A percentile compares a stretch with the other conserved stretches of the same genome.
Evolutionary conservation across 2,329 filamentous ascomycete genomes (phyloP).

Genomic region (Aureobasidium vineae): DNA sequence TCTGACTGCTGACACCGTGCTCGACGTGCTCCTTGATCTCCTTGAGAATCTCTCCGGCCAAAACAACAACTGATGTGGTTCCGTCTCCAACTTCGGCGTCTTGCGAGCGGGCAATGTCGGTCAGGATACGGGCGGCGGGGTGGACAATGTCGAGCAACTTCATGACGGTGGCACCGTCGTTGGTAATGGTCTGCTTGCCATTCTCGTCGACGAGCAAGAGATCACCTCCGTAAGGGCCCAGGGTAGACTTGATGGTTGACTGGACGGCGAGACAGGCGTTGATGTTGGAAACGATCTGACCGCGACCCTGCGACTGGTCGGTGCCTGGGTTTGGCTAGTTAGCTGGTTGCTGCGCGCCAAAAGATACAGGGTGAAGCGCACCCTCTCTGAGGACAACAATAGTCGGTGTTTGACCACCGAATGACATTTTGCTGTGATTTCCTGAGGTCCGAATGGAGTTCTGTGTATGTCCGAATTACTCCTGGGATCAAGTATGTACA

Average conservation of each 20-base stretch:
- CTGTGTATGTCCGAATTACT: background rate
- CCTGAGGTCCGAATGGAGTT: background rate
- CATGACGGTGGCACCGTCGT: conserved; percentile 99
- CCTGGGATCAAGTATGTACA: background rate
- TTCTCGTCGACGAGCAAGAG: conserved; percentile 93
- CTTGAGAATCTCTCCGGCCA: conserved; percentile 97
- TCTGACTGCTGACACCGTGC: conserved; percentile 94
- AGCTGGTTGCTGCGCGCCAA: conserved; percentile 21
- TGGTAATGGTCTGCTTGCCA: conserved; percentile 95
- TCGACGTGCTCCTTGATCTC: conserved; percentile 96
- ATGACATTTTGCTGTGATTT: conserved; percentile 65
- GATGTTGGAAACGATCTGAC: conserved; percentile 96
- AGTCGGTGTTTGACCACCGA: conserved; percentile 94
- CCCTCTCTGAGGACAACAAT: conserved; percentile 98
- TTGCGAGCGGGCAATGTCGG: conserved; percentile 97
- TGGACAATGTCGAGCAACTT: conserved; percentile 99
- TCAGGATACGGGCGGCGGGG: conserved; percentile 93
- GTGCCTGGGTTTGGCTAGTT: conserved; percentile 62
- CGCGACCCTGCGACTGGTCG: conserved; percentile 94
- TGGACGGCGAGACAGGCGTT: conserved; percentile 97
- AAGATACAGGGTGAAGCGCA: conserved; percentile 49
- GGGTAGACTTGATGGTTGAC: conserved; percentile 89
- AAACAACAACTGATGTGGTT: conserved; percentile 93
- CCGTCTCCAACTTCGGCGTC: conserved; percentile 98
- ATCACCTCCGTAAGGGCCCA: conserved; percentile 96